Evolutionary conservation across 257 asterid genomes (phyloP), one percentile per base, ranked within the genome.

Genomic region (Salvia rosmarinus): DNA sequence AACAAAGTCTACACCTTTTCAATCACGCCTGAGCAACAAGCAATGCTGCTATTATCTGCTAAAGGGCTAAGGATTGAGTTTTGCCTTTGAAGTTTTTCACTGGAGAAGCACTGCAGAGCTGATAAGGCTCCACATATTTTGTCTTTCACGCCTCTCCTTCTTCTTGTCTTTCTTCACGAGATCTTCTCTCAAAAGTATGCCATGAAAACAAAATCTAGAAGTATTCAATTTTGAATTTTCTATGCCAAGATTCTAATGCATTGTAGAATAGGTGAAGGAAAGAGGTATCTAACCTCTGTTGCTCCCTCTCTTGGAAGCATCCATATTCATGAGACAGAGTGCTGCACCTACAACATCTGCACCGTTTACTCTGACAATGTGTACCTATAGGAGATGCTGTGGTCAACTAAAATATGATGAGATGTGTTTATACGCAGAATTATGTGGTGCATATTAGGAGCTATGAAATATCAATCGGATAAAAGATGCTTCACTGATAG

Each of bases 321-420:
- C 77, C 75, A 89, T 47, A 44, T 80, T 51, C 95, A 91, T 60
- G 73, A 94, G 96, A 77, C 87, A 77, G 75, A 79, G 86, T 16
- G 98, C 96, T 14, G 96, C 99, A 71, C 56, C 68, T 14, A 94
- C 79, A 9, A 80, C 91, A 9, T 85, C 96, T 9, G 77, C 58
- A 23, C 65, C 77, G 69, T 86, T 74, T 30, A 86, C 96, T 86
- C 98, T 81, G 72, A 87, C 98, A 64, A 91, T 90, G 83, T 82
- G 88, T 64, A 94, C 99, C 98, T 94, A 7, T 40, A 66, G 35
- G 73, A 68, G 64, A 67, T 52, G 17, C 21, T 16, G 64, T 54
- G 61, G 71, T 63, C 21, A 55, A 68, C 58, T 14, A 73, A 23
- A 60, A 66, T 52, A 39, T 40, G 21, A 11, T 23, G 19, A 17